Conservation (phyloP, 2,329 filamentous ascomycete genomes). For the Sporothrix phasma region DNA sequence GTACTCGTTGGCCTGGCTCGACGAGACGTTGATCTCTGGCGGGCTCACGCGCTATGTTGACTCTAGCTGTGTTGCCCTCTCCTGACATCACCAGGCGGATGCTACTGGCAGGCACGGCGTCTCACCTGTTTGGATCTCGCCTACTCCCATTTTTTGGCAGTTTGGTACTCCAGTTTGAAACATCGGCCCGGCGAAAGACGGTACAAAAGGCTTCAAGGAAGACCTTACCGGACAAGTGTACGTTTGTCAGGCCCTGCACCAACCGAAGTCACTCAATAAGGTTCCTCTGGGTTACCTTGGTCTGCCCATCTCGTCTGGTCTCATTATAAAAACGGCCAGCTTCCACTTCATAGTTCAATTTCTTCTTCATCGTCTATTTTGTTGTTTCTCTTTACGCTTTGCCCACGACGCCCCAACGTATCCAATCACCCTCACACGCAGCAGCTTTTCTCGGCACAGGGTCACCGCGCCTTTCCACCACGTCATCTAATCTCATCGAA, state of each 20-base stretch:
- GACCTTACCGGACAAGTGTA: neutral
- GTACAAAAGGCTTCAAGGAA: neutral
- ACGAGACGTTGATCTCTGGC: no score
- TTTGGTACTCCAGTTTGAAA: neutral
- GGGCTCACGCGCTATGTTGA: neutral
- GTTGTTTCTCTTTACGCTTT: neutral
- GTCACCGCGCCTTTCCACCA: no score
- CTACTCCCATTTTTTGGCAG: neutral
- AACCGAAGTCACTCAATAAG: no score
- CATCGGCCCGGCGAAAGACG: neutral
- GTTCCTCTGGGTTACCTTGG: no score
- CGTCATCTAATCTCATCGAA: neutral
- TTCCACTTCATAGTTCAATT: no score
- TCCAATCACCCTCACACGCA: no score
- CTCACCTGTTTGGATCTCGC: neutral
- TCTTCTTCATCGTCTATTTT: neutral
- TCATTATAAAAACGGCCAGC: no score
- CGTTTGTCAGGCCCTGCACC: neutral
- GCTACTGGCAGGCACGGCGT: neutral
- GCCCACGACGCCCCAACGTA: no score
- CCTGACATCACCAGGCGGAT: neutral
- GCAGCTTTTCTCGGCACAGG: no score
- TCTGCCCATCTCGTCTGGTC: no score
- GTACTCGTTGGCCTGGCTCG: no score
- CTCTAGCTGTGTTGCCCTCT: neutral